Percentiles rank a stretch among this genome's conserved stretches.
These are phyloP conservation scores for Sporodiniella umbellata DNA, from an alignment of 371 early-diverging fungal species.

Conservation along the genomic window DNA sequence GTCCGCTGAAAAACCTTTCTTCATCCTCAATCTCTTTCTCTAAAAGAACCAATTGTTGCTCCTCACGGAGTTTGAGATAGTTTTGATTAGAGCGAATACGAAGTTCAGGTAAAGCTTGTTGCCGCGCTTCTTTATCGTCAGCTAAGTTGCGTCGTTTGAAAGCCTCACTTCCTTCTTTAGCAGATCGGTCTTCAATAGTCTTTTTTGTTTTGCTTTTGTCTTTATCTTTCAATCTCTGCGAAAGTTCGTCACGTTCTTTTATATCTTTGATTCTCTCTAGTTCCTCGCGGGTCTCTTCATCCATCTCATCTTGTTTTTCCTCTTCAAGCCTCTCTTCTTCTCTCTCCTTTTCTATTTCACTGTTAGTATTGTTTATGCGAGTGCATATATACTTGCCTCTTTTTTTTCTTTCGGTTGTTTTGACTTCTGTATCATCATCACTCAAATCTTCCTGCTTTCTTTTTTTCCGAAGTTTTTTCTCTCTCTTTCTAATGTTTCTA, in stretches of 20 bases:
- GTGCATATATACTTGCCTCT: background rate
- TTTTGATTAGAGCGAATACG: conserved; percentile 86
- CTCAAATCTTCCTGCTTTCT: conserved; percentile 51
- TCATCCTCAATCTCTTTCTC: conserved; percentile 84
- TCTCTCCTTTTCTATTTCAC: background rate
- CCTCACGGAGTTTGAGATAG: conserved; percentile 87
- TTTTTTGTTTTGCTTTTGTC: conserved; percentile 83
- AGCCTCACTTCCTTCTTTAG: conserved; percentile 70
- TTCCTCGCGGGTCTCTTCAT: conserved; percentile 38
- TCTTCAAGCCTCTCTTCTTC: conserved; percentile 25
- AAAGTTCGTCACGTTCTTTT: conserved; percentile 90
- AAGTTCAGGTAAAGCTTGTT: conserved; percentile 62
- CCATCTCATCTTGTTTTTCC: conserved; percentile 34
- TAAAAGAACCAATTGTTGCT: conserved; percentile 74
- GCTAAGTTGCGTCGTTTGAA: conserved; percentile 73
- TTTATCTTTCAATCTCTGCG: conserved; percentile 73
- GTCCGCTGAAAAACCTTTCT: conserved; percentile 75
- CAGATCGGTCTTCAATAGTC: conserved; percentile 78
- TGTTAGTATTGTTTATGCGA: background rate
- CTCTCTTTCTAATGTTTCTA: conserved; percentile 32
- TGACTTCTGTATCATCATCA: conserved; percentile 53
- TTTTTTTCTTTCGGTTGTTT: conserved; percentile 34
- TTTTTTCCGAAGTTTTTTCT: conserved; percentile 54
- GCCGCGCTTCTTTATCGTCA: conserved; percentile 72
- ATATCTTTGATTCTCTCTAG: conserved; percentile 61